Base-by-base conservation (phyloP, 2,329 filamentous ascomycete species). In the Furcasterigmium furcatum region DNA sequence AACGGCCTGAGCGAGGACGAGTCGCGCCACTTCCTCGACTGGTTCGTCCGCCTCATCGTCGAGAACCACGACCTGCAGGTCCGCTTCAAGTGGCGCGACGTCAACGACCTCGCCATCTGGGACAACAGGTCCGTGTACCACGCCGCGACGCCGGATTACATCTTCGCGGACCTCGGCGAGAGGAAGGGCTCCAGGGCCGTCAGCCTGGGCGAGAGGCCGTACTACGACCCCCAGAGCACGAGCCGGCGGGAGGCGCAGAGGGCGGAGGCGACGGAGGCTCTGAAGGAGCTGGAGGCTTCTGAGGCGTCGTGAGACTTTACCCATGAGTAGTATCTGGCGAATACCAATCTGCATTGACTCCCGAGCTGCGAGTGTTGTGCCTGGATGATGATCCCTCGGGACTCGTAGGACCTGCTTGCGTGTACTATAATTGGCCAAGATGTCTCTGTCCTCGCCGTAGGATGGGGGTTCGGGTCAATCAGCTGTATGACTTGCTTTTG, bases 61-160 rank as follows among this genome's bases (percentile, higher is more conserved):
- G 71, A 79, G 55, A 80, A 80, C 55, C 77, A 81, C 53, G 76
- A 80, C 53, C 58, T 80, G 36, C 77, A 81, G 58, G 73, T 79
- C 3, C 62, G 75, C 4, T 59, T 64, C 46, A 60, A 58, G 46
- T 76, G 72, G 73, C 51, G 66, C 47, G 60, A 67, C 38, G 58
- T 59, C 8, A 71, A 75, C 41, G 78, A 81, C 25, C 43, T 63
- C 56, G 77, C 76, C 2, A 79, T 81, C 50, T 81, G 78, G 77
- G 77, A 82, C 50, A 80, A 81, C 52, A 64, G 77, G 8, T 73
- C 68, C n/a, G 73, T 73, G 1, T 80, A 74, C 53, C 77, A 82
- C 51, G 69, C 72, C 3, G 77, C 76, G 0, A 81, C 75, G 0
- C 69, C 68, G 12, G 77, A 80, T 51, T 76, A 77, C 51, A 60